These are phyloP conservation scores for Tolypocladium inflatum DNA, from an alignment of 2,329 filamentous ascomycete species.

Conservation along the genomic window DNA sequence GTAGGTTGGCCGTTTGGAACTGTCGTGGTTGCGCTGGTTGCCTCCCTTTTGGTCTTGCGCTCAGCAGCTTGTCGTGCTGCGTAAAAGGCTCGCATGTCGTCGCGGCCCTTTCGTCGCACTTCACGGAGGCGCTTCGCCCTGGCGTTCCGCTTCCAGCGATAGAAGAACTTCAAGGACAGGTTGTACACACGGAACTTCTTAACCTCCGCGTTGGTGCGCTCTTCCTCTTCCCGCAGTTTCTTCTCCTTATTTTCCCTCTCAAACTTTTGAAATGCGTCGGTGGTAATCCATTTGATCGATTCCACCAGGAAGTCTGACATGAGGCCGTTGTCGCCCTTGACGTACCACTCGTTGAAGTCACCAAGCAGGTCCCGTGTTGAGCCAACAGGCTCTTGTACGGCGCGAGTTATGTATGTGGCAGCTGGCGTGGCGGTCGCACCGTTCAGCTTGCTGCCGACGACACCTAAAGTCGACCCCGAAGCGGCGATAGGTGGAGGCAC, in stretches of 20 bases:
- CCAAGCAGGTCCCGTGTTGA: slow-evolving; percentile 32
- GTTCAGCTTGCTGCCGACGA: not conserved
- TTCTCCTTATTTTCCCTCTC: slow-evolving; percentile 30
- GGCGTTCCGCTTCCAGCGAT: slow-evolving; percentile 42
- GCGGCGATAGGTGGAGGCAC: not conserved
- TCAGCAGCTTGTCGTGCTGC: slow-evolving; percentile 25
- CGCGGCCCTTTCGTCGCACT: slow-evolving; percentile 41
- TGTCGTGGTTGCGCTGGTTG: too few species aligned
- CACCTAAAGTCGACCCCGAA: not conserved
- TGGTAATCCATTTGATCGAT: slow-evolving; percentile 35
- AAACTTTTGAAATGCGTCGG: slow-evolving; percentile 29
- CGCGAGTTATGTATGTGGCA: slow-evolving; percentile 4
- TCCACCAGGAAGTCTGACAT: slow-evolving; percentile 39
- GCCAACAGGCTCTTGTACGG: slow-evolving; percentile 4
- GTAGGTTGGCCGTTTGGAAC: slow-evolving; percentile 9
- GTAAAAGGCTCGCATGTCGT: slow-evolving; percentile 38
- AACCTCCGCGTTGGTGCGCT: slow-evolving; percentile 34
- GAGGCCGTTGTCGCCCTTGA: slow-evolving; percentile 42
- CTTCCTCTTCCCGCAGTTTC: slow-evolving; percentile 37
- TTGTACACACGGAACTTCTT: slow-evolving; percentile 38
- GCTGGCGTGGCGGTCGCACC: not conserved
- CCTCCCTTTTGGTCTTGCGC: slow-evolving; percentile 23
- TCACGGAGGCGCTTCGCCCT: slow-evolving; percentile 37
- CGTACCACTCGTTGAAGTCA: slow-evolving; percentile 44
- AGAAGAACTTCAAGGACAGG: slow-evolving; percentile 45